These are phyloP conservation scores for Kalanchoe fedtschenkoi DNA, from an alignment of 164 flowering plant species.

Conservation along the genomic window DNA sequence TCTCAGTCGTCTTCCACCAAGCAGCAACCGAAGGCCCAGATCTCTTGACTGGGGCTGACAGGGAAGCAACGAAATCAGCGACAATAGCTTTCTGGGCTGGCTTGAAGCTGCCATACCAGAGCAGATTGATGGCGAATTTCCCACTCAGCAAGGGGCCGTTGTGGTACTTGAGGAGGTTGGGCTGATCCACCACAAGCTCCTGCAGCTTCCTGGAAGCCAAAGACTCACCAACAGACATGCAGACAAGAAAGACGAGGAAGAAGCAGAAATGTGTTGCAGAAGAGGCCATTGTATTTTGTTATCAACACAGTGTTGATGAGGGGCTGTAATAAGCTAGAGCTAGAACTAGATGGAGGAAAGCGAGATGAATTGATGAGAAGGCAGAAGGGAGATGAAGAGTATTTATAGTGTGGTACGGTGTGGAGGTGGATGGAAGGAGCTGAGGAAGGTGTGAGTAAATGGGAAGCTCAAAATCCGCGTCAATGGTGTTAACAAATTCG, in stretches of 20 bases:
- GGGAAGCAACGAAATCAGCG: constrained; percentile 29
- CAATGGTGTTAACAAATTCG: too few species aligned
- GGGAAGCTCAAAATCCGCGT: too few species aligned
- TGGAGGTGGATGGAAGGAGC: too few species aligned
- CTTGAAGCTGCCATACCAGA: constrained; percentile 36
- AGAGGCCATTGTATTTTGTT: constrained; percentile 10
- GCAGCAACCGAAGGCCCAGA: constrained; percentile 37
- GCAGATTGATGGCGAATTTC: constrained; percentile 20
- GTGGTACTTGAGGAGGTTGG: constrained; percentile 21
- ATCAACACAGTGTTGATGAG: background rate
- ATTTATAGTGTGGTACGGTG: too few species aligned
- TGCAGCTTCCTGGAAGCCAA: constrained; percentile 19
- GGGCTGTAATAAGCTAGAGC: too few species aligned
- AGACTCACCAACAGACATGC: constrained; percentile 2
- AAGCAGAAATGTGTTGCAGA: constrained; percentile 2
- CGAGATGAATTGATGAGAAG: too few species aligned
- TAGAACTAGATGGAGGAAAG: too few species aligned
- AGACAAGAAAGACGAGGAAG: constrained; percentile 9
- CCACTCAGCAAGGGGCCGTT: constrained; percentile 34
- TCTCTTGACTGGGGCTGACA: constrained; percentile 7
- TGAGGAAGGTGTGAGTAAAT: too few species aligned
- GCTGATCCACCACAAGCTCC: constrained; percentile 12
- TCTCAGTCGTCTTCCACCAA: constrained; percentile 53
- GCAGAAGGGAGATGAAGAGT: too few species aligned
- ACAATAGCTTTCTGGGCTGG: constrained; percentile 25